Base-by-base conservation (phyloP, 208 protist species). In the Cochliopodium minus region DNA sequence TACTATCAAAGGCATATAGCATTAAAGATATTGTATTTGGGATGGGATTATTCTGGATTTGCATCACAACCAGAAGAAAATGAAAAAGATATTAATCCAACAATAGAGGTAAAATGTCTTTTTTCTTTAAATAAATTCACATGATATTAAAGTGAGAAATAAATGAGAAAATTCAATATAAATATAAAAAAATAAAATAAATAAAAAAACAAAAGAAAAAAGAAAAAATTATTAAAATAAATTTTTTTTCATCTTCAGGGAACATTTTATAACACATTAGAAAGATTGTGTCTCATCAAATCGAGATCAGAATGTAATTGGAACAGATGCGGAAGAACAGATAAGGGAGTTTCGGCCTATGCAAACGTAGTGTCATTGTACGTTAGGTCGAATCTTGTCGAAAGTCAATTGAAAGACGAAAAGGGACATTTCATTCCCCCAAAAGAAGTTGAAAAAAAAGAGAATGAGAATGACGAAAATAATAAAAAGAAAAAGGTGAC, bases 341-440 rank as follows among this genome's bases (percentile, higher is more conserved):
- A 90, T 64, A 85, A 83, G 61, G 85, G 83, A 39, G 85, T 90
- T 11, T 72, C 57, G 36, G 83, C 84, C 5, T 63, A 85, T 26
- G 65, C 69, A 7, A 79, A 90, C 54, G 79, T 85, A 1, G 34
- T 76, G 0, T 54, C 66, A 13, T 35, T 77, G 2, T 25, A 34
- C 17, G 35, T 80, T 5, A 62, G 76, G 22, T 57, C 63, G 6
- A 69, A 69, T 9, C 25, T 13, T 40, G 42, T 25, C 40, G 11
- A 2, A 2, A n/a, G 35, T 26, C 17, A 6, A 39, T 7, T 28
- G 36, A 30, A 15, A 59, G 36, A 23, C 28, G 50, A 2, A 26
- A 57, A n/a, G 0, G 54, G 32, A 39, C 35, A 39, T 7, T n/a
- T 13, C 29, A 30, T 10, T 23, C 4, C 38, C 17, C 30, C 42